Evolutionary conservation across 2,329 filamentous ascomycete species (phyloP).

Genomic region (Calycina marina): DNA sequence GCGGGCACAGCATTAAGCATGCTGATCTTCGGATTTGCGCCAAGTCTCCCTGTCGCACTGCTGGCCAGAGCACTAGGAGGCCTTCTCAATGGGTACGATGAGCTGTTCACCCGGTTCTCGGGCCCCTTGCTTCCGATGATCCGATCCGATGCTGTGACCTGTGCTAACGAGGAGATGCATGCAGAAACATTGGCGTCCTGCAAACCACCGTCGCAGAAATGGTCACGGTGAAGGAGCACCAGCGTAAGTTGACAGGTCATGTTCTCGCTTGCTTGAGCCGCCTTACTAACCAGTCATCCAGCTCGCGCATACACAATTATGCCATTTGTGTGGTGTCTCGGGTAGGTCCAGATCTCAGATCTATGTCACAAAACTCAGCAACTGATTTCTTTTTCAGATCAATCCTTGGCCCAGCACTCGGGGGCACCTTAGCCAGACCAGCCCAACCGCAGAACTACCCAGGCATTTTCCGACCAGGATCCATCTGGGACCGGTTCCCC

Average conservation of each 20-base stretch:
- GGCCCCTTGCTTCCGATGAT: constrained; percentile 1
- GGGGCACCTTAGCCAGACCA: constrained; percentile 77
- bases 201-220: constrained; percentile 93
- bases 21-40: constrained; percentile 80
- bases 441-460: constrained; percentile 64
- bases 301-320: constrained; percentile 92
- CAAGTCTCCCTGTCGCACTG: constrained; percentile 67
- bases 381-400: constrained; percentile 37
- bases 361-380: background rate
- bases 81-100: constrained; percentile 71
- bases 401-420: constrained; percentile 82
- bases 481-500: constrained; percentile 73
- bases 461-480: constrained; percentile 51
- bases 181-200: constrained; percentile 81
- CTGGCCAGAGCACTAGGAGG: constrained; percentile 81
- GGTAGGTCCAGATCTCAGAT: constrained; percentile 35
- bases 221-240: constrained; percentile 83
- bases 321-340: constrained; percentile 96
- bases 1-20: constrained; percentile 87
- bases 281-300: constrained; percentile 25
- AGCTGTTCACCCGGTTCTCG: background rate
- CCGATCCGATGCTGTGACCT: too few species aligned
- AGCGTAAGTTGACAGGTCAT: constrained; percentile 44
- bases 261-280: constrained; percentile 18
- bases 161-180: constrained; percentile 10